A percentile compares a stretch with the other conserved stretches of the same genome.
phyloP scores from a whole-genome alignment of 2,329 filamentous ascomycete species.

The Mycocentrospora acerina region DNA sequence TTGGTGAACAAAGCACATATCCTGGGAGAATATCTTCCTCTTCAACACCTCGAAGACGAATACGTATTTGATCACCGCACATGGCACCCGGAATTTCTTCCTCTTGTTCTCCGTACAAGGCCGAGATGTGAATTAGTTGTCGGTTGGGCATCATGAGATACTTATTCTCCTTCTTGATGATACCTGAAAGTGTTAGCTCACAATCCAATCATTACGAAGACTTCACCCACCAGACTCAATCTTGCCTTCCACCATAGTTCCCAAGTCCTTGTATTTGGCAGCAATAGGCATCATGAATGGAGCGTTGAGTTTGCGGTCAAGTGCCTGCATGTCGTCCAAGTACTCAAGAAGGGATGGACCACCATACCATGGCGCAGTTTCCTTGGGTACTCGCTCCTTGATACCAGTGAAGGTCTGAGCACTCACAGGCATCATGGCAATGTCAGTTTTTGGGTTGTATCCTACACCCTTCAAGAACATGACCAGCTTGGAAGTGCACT shows the following conservation, averaged over 20 bases:
- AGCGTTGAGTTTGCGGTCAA: slow-evolving; percentile 94
- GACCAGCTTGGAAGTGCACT: slow-evolving; percentile 86
- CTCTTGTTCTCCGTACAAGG: slow-evolving; percentile 93
- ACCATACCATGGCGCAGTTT: slow-evolving; percentile 77
- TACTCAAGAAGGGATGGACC: slow-evolving; percentile 92
- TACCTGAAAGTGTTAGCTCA: slow-evolving; percentile 46
- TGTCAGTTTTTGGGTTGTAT: slow-evolving; percentile 90
- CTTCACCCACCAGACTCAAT: slow-evolving; percentile 70
- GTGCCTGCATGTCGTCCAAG: slow-evolving; percentile 87
- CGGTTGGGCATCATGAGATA: slow-evolving; percentile 96
- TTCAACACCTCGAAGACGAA: slow-evolving; percentile 91
- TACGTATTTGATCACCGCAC: slow-evolving; percentile 90
- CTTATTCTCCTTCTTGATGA: slow-evolving; percentile 84
- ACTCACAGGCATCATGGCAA: slow-evolving; percentile 94
- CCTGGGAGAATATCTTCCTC: slow-evolving; percentile 96
- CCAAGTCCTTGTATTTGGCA: slow-evolving; percentile 95
- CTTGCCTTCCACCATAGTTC: slow-evolving; percentile 96
- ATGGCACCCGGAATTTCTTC: slow-evolving; percentile 81
- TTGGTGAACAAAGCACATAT: slow-evolving; percentile 93
- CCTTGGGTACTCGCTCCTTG: slow-evolving; percentile 78
- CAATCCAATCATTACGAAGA: not conserved
- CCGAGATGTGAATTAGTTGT: slow-evolving; percentile 75
- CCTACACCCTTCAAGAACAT: slow-evolving; percentile 89
- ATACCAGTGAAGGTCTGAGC: slow-evolving; percentile 84
- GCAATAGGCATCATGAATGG: slow-evolving; percentile 99